Evolutionary conservation across 495 filamentous ascomycete genomes (phyloP).

Genomic region (Copromyces sp.): DNA sequence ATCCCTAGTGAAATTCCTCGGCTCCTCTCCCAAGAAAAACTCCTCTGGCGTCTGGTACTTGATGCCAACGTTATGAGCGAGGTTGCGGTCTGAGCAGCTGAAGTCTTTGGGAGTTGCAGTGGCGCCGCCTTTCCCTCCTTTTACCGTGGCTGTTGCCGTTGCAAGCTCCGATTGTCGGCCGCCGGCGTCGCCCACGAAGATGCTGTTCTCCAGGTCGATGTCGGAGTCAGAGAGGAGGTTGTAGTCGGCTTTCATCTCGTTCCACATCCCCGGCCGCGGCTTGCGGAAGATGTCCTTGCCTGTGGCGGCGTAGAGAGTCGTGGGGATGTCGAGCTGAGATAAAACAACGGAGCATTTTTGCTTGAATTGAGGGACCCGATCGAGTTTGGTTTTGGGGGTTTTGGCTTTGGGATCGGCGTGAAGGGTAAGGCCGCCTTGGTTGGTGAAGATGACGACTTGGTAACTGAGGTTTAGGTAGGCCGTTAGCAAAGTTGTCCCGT

Average conservation of each 20-base stretch:
- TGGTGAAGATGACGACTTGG: constrained; percentile 69
- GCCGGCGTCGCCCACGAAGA: constrained; percentile 89
- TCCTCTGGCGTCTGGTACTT: constrained; percentile 81
- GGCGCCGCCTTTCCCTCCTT: constrained; percentile 14
- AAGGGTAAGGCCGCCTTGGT: constrained; percentile 73
- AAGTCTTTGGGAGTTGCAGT: constrained; percentile 35
- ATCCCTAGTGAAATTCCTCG: constrained; percentile 49
- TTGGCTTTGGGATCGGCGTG: constrained; percentile 56
- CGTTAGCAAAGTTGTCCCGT: not conserved
- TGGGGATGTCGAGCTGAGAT: constrained; percentile 60
- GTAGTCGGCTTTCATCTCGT: constrained; percentile 64
- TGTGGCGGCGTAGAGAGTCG: constrained; percentile 78
- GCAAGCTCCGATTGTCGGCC: constrained; percentile 29
- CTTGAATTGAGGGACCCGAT: constrained; percentile 67
- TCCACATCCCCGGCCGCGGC: constrained; percentile 84
- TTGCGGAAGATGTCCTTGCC: constrained; percentile 73
- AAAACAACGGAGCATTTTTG: constrained; percentile 61
- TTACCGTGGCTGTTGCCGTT: constrained; percentile 72
- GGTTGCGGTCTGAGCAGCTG: constrained; percentile 75
- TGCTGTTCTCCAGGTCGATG: constrained; percentile 54
- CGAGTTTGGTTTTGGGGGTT: constrained; percentile 47
- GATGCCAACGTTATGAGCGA: constrained; percentile 74
- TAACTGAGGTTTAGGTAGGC: constrained; percentile 41
- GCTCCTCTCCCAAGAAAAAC: constrained; percentile 62
- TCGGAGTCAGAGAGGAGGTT: constrained; percentile 48